A percentile compares a stretch with the other conserved stretches of the same genome.
phyloP scores from a whole-genome alignment of 345 rosid species.

The Eucalyptus grandis region DNA sequence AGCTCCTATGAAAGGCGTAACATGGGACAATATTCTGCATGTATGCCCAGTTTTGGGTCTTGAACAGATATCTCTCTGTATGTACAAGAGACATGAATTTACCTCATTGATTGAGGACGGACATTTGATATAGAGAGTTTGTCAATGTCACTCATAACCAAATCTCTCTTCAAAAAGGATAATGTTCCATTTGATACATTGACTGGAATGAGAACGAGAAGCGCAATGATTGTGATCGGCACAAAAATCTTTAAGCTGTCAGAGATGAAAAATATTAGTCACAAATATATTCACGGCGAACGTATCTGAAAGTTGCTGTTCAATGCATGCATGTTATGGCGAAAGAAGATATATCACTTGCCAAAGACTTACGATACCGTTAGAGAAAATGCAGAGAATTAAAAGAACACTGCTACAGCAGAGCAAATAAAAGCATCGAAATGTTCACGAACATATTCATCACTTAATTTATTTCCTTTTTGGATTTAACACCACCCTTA shows the following conservation, averaged over 20 bases:
- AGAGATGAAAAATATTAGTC: neutral
- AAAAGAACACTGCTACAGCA: neutral
- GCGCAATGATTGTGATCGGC: slow-evolving; percentile 64
- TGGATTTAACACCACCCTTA: neutral
- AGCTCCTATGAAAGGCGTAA: neutral
- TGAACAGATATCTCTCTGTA: neutral
- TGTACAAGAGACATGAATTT: neutral
- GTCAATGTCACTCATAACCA: slow-evolving; percentile 85
- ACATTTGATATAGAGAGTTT: slow-evolving; percentile 95
- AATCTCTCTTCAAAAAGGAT: slow-evolving; percentile 63
- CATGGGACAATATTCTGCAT: neutral
- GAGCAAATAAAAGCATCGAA: neutral
- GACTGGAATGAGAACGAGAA: slow-evolving; percentile 80
- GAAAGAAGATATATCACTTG: neutral
- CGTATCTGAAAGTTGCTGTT: neutral
- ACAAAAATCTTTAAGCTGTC: slow-evolving; percentile 84
- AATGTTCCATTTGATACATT: slow-evolving; percentile 86
- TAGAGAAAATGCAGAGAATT: neutral
- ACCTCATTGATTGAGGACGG: slow-evolving; percentile 66
- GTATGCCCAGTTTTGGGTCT: neutral
- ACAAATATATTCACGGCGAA: neutral
- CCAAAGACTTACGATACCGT: neutral
- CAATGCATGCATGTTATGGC: neutral
- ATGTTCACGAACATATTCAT: neutral
- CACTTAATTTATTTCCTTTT: neutral